A percentile compares a stretch with the other conserved stretches of the same genome.
phyloP scores from a whole-genome alignment of 441 rosid genomes.

The Iberis amara region DNA sequence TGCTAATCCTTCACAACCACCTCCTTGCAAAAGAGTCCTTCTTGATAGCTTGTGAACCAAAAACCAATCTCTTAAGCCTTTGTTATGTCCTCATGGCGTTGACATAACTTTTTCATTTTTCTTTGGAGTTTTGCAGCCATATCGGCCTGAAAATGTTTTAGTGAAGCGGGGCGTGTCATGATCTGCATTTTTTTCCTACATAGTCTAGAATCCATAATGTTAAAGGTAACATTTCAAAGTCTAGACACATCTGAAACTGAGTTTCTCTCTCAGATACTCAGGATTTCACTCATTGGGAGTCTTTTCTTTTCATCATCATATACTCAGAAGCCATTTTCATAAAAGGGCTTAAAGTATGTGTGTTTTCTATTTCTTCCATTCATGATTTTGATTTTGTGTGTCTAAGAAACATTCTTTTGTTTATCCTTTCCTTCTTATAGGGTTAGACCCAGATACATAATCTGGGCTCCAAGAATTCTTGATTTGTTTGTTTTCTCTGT shows the following conservation, averaged over 20 bases:
- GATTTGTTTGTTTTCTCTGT: conserved; percentile 45
- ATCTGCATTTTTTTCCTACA: conserved; percentile 48
- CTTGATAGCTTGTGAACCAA: conserved; percentile 69
- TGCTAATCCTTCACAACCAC: conserved; percentile 65
- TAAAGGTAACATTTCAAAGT: conserved; percentile 57
- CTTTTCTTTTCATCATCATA: conserved; percentile 9
- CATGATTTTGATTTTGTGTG: conserved; percentile 28
- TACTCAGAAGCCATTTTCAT: conserved; percentile 21
- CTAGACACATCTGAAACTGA: conserved; percentile 50
- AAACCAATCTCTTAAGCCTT: not conserved
- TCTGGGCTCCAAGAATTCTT: conserved; percentile 30
- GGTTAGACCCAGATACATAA: conserved; percentile 40
- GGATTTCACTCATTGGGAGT: conserved; percentile 24
- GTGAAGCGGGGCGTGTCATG: conserved; percentile 52
- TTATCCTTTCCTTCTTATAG: conserved; percentile 25
- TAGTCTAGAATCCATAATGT: conserved; percentile 57
- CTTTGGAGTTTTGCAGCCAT: conserved; percentile 57
- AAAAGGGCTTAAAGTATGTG: conserved; percentile 23
- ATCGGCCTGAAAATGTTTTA: conserved; percentile 61
- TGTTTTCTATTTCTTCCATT: conserved; percentile 5
- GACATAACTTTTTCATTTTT: conserved; percentile 28
- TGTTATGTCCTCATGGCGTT: conserved; percentile 31
- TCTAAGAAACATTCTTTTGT: conserved; percentile 28
- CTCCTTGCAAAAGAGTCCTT: conserved; percentile 94
- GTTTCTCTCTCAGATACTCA: conserved; percentile 37